Conservation (phyloP, 225 moss, liverwort and hornwort genomes). For the Pseudoscleropodium purum region DNA sequence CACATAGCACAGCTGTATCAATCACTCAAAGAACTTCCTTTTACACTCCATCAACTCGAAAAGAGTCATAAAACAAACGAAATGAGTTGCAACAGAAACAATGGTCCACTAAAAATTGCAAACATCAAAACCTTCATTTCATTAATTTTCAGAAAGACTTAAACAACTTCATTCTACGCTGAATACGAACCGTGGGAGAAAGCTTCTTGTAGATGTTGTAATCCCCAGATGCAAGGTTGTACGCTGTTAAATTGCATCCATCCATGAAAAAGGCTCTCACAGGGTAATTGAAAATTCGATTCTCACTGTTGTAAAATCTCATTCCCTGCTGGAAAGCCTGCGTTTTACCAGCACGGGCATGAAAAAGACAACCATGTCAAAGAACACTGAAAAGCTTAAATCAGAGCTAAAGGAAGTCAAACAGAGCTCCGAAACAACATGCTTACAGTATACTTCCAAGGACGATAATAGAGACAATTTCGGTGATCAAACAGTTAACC, state of each 20-base stretch:
- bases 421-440: background rate
- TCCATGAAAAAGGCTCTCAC: slow-evolving; percentile 98
- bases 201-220: slow-evolving; percentile 98
- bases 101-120: background rate
- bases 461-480: background rate
- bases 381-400: background rate
- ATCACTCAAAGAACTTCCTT: background rate
- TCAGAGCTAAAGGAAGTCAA: background rate
- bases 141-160: background rate
- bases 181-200: slow-evolving; percentile 63
- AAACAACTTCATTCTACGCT: background rate
- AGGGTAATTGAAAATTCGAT: slow-evolving; percentile 91
- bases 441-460: background rate
- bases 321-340: slow-evolving; percentile 88
- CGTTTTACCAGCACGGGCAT: background rate
- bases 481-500: background rate
- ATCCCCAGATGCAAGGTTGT: slow-evolving; percentile 95
- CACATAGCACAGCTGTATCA: background rate
- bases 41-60: background rate
- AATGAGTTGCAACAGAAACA: background rate
- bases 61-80: background rate
- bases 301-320: slow-evolving; percentile 92
- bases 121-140: background rate
- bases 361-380: background rate
- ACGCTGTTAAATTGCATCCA: slow-evolving; percentile 90